Evolutionary conservation across 2,329 filamentous ascomycete genomes (phyloP).

Genomic region (Aspergillus ochraceoroseus): DNA sequence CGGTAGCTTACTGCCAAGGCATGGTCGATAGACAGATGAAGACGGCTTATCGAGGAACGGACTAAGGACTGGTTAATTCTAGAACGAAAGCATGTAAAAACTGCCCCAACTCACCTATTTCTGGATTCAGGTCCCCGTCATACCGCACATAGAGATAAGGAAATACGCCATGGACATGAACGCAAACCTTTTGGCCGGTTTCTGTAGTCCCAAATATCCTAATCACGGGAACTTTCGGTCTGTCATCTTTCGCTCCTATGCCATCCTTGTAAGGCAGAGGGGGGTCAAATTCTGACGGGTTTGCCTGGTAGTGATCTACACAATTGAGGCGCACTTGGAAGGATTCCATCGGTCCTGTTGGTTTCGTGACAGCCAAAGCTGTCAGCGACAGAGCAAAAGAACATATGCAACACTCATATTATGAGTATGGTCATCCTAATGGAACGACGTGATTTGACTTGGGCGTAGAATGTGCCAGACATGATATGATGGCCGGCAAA

Average conservation of each 20-base stretch:
- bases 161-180: constrained; percentile 91
- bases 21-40: constrained; percentile 86
- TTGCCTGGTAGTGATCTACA: constrained; percentile 87
- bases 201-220: constrained; percentile 89
- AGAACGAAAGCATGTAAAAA: neutral
- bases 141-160: constrained; percentile 95
- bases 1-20: constrained; percentile 82
- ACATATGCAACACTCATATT: constrained; percentile 5
- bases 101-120: constrained; percentile 56
- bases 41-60: constrained; percentile 65
- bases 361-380: constrained; percentile 19
- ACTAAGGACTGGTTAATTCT: constrained; percentile 48
- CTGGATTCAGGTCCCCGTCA: constrained; percentile 59
- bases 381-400: constrained; percentile 25
- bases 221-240: constrained; percentile 76
- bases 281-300: constrained; percentile 75
- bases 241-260: constrained; percentile 55
- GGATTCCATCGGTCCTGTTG: constrained; percentile 54
- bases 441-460: neutral
- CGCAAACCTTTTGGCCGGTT: constrained; percentile 92
- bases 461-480: neutral
- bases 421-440: constrained; percentile 2
- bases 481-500: constrained; percentile 6
- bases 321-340: constrained; percentile 93
- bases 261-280: constrained; percentile 63